Evolutionary conservation across 345 rosid genomes (phyloP), one percentile per base, ranked within the genome.

Genomic region (Hevea brasiliensis): DNA sequence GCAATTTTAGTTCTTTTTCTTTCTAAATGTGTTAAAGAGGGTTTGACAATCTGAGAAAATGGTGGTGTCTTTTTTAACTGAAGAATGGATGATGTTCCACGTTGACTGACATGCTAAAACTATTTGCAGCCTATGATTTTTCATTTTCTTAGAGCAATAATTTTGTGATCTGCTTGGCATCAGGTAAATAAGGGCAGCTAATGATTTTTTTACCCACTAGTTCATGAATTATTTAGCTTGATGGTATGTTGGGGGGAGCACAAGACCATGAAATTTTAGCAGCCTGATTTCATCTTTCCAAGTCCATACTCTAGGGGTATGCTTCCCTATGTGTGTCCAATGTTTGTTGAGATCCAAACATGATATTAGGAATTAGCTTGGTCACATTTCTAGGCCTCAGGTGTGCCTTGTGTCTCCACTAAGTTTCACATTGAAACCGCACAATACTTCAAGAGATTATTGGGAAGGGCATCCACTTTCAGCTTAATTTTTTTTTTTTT

Each of bases 391-490:
- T 26, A 14, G 53, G n/a, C 65, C 54, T 63, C 73, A 63, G 44
- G 26, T 50, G 4, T 29, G 32, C 23, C 54, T 69, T 60, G 74
- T 71, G 70, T 59, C 26, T 73, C 81, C 81, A 72, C 73, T 60
- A 54, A 63, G 70, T 62, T 65, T 65, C 75, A 44, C 64, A 72
- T 73, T 71, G 72, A 63, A 77, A 58, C 47, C n/a, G 48, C 61
- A 18, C 44, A 51, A 76, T 72, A 56, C 70, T 76, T 76, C 44
- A 74, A 72, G 53, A 56, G 18, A 73, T 71, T 70, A 77, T 77
- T 17, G 70, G 64, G 67, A 77, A 72, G 29, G 54, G 69, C 29
- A 58, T 76, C 81, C 76, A 79, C 83, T 80, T 80, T 67, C 77
- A 71, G 74, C 70, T 67, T 14, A 32, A 72, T 48, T 21, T 64